These are phyloP conservation scores for Pyrrhoderma noxium DNA, from an alignment of 1,284 basidiomycete species.

Conservation along the genomic window DNA sequence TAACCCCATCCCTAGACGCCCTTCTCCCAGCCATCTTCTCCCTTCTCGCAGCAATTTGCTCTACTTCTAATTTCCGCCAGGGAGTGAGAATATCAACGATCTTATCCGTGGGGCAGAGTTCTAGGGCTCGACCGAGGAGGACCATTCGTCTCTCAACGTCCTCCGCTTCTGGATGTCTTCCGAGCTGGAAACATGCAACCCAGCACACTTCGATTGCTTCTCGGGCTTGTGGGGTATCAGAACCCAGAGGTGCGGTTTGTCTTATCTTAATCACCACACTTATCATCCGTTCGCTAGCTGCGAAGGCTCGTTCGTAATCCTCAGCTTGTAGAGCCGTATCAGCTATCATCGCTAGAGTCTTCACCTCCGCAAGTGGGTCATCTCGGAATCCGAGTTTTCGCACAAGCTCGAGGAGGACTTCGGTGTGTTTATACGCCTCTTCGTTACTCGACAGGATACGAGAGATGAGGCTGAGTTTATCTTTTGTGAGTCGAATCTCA, in stretches of 20 bases:
- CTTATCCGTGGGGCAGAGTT: constrained; percentile 79
- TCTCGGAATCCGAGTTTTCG: constrained; percentile 77
- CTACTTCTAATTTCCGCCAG: constrained; percentile 65
- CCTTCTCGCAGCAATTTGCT: constrained; percentile 48
- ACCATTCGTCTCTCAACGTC: constrained; percentile 60
- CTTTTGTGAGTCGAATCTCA: constrained; percentile 83
- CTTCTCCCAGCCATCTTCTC: constrained; percentile 29
- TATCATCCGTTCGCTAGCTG: constrained; percentile 68
- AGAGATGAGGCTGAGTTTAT: constrained; percentile 76
- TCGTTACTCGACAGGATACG: constrained; percentile 74
- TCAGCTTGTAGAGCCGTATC: constrained; percentile 75
- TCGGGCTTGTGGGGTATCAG: constrained; percentile 39
- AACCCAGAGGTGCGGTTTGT: constrained; percentile 27
- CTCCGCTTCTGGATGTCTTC: constrained; percentile 67
- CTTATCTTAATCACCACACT: constrained; percentile 47
- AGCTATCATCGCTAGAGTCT: constrained; percentile 80
- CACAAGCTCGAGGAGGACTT: constrained; percentile 83
- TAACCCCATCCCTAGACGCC: constrained; percentile 22
- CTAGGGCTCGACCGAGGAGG: constrained; percentile 76
- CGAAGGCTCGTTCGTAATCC: constrained; percentile 70
- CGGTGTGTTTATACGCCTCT: constrained; percentile 83
- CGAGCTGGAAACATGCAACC: constrained; percentile 82
- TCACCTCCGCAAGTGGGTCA: constrained; percentile 67
- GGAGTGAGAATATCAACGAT: constrained; percentile 64
- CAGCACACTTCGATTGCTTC: constrained; percentile 78